Conservation (phyloP, 768 basidiomycete genomes). For the Boletus bicolor region DNA sequence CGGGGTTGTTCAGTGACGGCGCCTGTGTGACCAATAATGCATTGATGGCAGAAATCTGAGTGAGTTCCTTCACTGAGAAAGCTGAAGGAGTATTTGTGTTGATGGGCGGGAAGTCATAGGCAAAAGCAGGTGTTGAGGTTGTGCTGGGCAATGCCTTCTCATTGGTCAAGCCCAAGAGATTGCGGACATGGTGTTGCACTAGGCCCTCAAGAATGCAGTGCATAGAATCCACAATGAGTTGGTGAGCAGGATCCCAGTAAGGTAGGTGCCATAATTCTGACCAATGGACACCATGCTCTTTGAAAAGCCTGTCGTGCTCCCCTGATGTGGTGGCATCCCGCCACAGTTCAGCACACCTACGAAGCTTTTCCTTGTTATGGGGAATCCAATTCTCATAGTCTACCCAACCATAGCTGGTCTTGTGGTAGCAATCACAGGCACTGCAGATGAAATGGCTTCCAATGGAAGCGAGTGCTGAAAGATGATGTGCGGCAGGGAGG, state of each 20-base stretch:
- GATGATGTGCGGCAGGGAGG: conserved; percentile 33
- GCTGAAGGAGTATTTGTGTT: background rate
- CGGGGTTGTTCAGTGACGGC: background rate
- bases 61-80: background rate
- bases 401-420: background rate
- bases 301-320: conserved; percentile 6
- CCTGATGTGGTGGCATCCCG: conserved; percentile 1
- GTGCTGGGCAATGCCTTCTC: background rate
- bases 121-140: background rate
- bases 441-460: conserved; percentile 30
- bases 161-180: conserved; percentile 3
- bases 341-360: conserved; percentile 12
- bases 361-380: conserved; percentile 4
- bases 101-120: background rate
- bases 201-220: conserved; percentile 23
- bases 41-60: conserved; percentile 6
- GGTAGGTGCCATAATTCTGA: conserved; percentile 22
- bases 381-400: conserved; percentile 19
- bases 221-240: conserved; percentile 27
- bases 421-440: conserved; percentile 28
- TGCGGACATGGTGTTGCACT: background rate
- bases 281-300: conserved; percentile 17
- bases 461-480: conserved; percentile 16
- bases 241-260: conserved; percentile 24
- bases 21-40: background rate